Conservation (phyloP, 768 basidiomycete genomes). For the Tephrocybe sp. region DNA sequence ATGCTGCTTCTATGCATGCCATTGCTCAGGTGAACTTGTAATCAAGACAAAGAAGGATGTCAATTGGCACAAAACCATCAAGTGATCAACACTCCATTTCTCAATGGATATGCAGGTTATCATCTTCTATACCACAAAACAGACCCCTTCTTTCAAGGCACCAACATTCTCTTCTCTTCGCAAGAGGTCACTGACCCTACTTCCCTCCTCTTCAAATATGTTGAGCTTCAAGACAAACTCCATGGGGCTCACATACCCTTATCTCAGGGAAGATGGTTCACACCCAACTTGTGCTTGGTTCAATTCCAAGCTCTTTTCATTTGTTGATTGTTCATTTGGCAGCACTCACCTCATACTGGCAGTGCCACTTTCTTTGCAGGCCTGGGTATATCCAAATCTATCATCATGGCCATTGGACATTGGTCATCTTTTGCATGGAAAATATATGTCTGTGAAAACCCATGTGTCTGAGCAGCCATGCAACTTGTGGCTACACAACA, state of each 20-base stretch:
- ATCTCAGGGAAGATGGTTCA: conserved; percentile 21
- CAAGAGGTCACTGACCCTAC: conserved; percentile 21
- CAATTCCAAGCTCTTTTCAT: conserved; percentile 16
- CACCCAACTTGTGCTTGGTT: conserved; percentile 23
- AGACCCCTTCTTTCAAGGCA: conserved; percentile 27
- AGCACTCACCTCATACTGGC: conserved; percentile 20
- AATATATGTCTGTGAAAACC: conserved; percentile 23
- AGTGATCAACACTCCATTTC: conserved; percentile 19
- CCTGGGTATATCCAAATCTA: conserved; percentile 20
- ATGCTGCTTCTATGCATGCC: conserved; percentile 29
- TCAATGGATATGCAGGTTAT: conserved; percentile 10
- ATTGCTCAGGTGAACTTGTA: conserved; percentile 23
- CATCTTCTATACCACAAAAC: conserved; percentile 27
- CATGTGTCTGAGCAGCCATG: conserved; percentile 14
- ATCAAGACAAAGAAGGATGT: conserved; percentile 18
- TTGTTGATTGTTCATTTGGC: conserved; percentile 17
- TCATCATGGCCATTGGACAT: conserved; percentile 23
- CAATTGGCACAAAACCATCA: conserved; percentile 28
- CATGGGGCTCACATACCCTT: conserved; percentile 18
- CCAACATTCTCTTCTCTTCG: conserved; percentile 20
- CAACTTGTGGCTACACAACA: conserved; percentile 13
- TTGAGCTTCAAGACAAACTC: conserved; percentile 7
- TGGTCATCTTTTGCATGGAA: conserved; percentile 26
- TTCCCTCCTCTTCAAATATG: conserved; percentile 16
- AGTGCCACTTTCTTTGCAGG: conserved; percentile 26